Conservation (phyloP, 495 filamentous ascomycete genomes). For the Talaromyces trachyspermus region DNA sequence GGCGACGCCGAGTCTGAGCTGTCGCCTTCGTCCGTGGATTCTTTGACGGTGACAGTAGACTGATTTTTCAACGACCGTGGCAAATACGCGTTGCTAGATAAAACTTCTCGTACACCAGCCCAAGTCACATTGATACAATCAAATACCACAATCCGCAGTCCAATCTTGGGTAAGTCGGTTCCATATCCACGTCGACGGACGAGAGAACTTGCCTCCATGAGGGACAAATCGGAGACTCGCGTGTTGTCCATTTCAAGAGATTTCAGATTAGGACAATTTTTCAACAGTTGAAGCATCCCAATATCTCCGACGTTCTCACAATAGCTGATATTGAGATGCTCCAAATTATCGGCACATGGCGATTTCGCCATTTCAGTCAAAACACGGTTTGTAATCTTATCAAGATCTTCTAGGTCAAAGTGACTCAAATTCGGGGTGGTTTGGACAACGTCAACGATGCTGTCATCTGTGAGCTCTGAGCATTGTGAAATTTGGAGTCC, state of each 20-base stretch:
- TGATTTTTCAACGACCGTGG: conserved; percentile 30
- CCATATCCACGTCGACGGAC: conserved; percentile 58
- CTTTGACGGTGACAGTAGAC: conserved; percentile 8
- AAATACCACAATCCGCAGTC: conserved; percentile 75
- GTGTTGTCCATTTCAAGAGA: conserved; percentile 92
- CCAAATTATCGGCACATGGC: conserved; percentile 60
- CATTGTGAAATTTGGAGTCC: conserved; percentile 75
- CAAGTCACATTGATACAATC: conserved; percentile 88
- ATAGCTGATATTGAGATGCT: conserved; percentile 81
- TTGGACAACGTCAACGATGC: conserved; percentile 63
- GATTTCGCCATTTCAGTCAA: conserved; percentile 66
- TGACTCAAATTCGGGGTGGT: conserved; percentile 72
- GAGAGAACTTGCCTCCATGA: conserved; percentile 75
- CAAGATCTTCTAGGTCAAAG: conserved; percentile 82
- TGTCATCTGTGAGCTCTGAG: conserved; percentile 60
- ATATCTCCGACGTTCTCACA: conserved; percentile 79
- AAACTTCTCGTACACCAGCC: conserved; percentile 81
- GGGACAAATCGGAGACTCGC: conserved; percentile 75
- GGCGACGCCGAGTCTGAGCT: conserved; percentile 15
- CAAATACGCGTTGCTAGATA: conserved; percentile 73
- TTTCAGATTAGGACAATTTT: conserved; percentile 58
- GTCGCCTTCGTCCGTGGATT: neutral
- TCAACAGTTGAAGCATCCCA: conserved; percentile 79
- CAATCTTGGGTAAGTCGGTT: conserved; percentile 46
- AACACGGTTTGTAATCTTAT: conserved; percentile 63